These are phyloP conservation scores for Lantana camara DNA, from an alignment of 257 asterid species.

Conservation along the genomic window DNA sequence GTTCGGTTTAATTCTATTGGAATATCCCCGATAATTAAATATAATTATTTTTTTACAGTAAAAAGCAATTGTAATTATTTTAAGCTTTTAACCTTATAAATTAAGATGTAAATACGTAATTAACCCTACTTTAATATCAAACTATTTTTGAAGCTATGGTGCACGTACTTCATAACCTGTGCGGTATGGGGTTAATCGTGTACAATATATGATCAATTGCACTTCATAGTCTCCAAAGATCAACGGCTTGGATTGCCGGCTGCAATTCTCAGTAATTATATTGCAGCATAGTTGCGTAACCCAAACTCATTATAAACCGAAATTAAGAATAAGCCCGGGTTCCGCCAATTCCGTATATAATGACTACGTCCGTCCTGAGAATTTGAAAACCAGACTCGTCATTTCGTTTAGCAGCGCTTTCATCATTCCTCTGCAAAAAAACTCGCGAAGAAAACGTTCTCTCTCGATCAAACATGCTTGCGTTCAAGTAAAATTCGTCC, in stretches of 20 bases:
- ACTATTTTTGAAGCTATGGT: too few relatives aligned
- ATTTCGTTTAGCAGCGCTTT: slow-evolving; percentile 33
- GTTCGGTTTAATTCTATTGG: too few relatives aligned
- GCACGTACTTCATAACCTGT: too few relatives aligned
- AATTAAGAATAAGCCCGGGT: slow-evolving; percentile 17
- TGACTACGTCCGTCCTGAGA: not conserved
- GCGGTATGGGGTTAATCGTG: too few relatives aligned
- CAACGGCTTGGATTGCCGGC: not conserved
- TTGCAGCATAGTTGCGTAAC: slow-evolving; percentile 27
- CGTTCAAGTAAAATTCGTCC: slow-evolving; percentile 64
- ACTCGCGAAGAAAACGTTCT: slow-evolving; percentile 12
- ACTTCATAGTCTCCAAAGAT: not conserved
- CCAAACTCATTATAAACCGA: slow-evolving; percentile 31
- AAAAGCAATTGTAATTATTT: too few relatives aligned
- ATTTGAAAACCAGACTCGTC: slow-evolving; percentile 36
- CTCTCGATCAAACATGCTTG: slow-evolving; percentile 46
- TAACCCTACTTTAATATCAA: too few relatives aligned
- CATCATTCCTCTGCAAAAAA: slow-evolving; percentile 29
- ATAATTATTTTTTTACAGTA: too few relatives aligned
- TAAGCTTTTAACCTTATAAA: too few relatives aligned
- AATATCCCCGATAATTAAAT: too few relatives aligned
- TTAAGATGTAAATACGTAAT: too few relatives aligned
- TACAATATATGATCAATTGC: too few relatives aligned
- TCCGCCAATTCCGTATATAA: slow-evolving; percentile 38
- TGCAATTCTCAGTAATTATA: not conserved